Evolutionary conservation across 768 basidiomycete genomes (phyloP).

Genomic region (Xerocomellus intermedius): DNA sequence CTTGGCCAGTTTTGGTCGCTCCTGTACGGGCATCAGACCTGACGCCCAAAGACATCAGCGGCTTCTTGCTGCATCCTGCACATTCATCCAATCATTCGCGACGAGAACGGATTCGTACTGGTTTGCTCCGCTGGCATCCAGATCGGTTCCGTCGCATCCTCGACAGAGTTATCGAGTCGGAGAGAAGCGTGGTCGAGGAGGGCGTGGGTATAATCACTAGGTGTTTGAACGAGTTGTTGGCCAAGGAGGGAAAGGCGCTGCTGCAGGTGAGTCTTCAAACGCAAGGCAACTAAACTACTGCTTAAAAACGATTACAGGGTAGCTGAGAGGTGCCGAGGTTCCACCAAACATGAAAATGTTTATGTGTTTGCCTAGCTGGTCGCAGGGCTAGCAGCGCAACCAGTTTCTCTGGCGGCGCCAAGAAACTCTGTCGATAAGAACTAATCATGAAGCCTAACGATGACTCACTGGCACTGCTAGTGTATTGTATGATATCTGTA

Average conservation of each 20-base stretch:
- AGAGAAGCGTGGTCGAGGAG: conserved; percentile 54
- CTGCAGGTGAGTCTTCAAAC: conserved; percentile 18
- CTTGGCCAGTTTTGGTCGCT: conserved; percentile 60
- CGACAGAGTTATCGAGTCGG: conserved; percentile 48
- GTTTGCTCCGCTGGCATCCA: conserved; percentile 78
- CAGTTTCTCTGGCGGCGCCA: conserved; percentile 19
- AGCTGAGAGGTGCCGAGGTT: conserved; percentile 14
- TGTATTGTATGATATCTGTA: conserved; percentile 24
- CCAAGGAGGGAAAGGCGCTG: conserved; percentile 31
- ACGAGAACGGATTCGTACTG: conserved; percentile 65
- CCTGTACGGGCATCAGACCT: conserved; percentile 51
- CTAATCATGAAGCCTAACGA: conserved; percentile 6
- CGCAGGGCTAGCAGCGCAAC: conserved; percentile 2
- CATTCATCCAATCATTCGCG: conserved; percentile 59
- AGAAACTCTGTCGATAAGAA: conserved; percentile 11
- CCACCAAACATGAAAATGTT: neutral
- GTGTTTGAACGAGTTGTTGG: conserved; percentile 65
- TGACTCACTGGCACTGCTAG: conserved; percentile 5
- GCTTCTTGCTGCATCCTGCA: conserved; percentile 61
- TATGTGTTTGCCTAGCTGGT: neutral
- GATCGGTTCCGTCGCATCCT: conserved; percentile 67
- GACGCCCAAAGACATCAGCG: conserved; percentile 48
- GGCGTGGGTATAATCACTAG: conserved; percentile 65
- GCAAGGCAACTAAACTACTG: neutral
- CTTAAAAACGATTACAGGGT: conserved; percentile 12